Evolutionary conservation across 306 rosid species (phyloP).

Genomic region (Oxytropis ochrocephala): DNA sequence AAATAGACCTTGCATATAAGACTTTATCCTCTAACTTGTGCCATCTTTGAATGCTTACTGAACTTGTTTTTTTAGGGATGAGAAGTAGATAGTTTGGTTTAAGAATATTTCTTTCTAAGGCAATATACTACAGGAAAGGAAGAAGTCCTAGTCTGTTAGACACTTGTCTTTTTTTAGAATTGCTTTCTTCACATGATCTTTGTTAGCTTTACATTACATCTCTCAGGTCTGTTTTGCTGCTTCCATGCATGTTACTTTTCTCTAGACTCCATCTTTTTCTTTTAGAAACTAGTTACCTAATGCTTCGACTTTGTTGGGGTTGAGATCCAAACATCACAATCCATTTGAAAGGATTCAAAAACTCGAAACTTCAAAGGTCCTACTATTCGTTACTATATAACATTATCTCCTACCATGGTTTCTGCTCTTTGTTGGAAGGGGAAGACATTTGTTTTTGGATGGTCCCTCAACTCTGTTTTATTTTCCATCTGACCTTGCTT

Average conservation of each 20-base stretch:
- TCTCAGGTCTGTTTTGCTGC: background rate
- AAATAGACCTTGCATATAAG: conserved; percentile 64
- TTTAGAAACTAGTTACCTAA: too few species aligned
- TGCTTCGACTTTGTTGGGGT: too few species aligned
- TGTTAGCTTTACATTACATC: background rate
- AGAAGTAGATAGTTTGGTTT: conserved; percentile 7
- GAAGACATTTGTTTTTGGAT: too few species aligned
- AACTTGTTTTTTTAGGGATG: conserved; percentile 12
- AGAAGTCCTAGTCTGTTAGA: background rate
- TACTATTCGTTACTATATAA: too few species aligned
- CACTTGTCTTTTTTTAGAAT: background rate
- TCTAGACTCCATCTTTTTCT: background rate
- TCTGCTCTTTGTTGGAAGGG: too few species aligned
- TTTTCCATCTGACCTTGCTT: too few species aligned
- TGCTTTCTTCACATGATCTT: background rate
- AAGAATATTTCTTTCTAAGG: background rate
- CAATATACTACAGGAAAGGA: background rate
- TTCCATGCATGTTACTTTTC: background rate
- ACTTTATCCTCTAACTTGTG: conserved; percentile 36
- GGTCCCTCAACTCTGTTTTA: too few species aligned
- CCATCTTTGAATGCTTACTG: conserved; percentile 24
- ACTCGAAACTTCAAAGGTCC: too few species aligned
- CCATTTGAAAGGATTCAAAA: too few species aligned
- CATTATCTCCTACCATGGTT: too few species aligned
- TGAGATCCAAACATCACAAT: too few species aligned